phyloP scores from a whole-genome alignment of 1,284 basidiomycete species.

The Puccinia triticina region DNA sequence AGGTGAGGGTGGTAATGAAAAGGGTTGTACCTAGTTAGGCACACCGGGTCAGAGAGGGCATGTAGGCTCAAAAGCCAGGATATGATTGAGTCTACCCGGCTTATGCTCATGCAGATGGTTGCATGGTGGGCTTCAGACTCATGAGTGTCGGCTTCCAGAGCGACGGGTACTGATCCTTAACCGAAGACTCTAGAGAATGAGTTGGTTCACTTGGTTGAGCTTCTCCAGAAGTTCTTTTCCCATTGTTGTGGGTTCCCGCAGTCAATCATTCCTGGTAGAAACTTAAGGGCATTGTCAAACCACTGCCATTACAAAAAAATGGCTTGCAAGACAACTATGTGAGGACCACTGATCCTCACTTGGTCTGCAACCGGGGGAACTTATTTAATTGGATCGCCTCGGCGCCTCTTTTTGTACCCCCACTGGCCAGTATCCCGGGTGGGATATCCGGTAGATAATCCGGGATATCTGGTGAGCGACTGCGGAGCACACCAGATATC shows the following conservation, averaged over 20 bases:
- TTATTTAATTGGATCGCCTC: no score
- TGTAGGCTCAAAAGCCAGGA: neutral
- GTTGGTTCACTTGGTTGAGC: slow-evolving; percentile 16
- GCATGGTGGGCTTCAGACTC: neutral
- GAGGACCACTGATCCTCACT: no score
- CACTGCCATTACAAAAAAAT: no score
- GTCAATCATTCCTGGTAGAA: neutral
- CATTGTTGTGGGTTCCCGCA: neutral
- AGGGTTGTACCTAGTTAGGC: neutral
- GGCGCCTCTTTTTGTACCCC: no score
- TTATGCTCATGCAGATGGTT: slow-evolving; percentile 3
- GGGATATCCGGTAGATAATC: no score
- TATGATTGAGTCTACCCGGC: neutral
- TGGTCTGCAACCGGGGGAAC: no score
- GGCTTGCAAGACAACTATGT: no score
- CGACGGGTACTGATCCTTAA: neutral
- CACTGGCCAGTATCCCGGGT: no score
- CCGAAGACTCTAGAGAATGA: neutral
- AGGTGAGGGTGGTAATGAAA: neutral
- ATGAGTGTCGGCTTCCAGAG: slow-evolving; percentile 25
- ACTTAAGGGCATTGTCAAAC: no score
- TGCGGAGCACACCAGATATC: no score
- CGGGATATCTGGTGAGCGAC: no score
- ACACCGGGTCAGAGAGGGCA: neutral
- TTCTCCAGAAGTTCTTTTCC: slow-evolving; percentile 11